Evolutionary conservation across 2,329 filamentous ascomycete species (phyloP).

Genomic region (Penicillium sp.): DNA sequence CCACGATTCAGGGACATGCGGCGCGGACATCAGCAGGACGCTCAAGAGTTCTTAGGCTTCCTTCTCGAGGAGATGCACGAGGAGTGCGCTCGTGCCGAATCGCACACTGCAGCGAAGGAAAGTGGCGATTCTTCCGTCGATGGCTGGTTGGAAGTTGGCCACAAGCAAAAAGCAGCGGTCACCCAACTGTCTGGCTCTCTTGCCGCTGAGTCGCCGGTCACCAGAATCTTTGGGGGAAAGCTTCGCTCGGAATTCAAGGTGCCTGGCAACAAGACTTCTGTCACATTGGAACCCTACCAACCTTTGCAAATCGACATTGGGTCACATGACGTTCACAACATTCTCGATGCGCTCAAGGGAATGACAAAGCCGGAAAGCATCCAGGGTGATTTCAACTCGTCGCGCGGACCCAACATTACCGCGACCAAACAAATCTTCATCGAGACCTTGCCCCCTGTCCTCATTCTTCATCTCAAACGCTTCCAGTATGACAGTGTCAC

Average conservation of each 20-base stretch:
- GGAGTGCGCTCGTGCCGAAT: slow-evolving; percentile 79
- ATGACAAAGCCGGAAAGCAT: slow-evolving; percentile 81
- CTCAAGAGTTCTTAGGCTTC: slow-evolving; percentile 94
- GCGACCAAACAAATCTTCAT: slow-evolving; percentile 96
- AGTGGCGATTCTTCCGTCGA: slow-evolving; percentile 49
- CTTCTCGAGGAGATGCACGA: slow-evolving; percentile 89
- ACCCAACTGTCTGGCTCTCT: slow-evolving; percentile 81
- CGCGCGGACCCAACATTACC: slow-evolving; percentile 70
- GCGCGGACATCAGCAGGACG: slow-evolving; percentile 94
- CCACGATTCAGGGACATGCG: slow-evolving; percentile 91
- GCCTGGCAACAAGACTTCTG: slow-evolving; percentile 81
- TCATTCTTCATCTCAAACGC: slow-evolving; percentile 93
- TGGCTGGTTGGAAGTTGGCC: slow-evolving; percentile 93
- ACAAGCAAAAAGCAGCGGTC: slow-evolving; percentile 81
- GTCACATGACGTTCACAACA: slow-evolving; percentile 80
- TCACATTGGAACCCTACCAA: slow-evolving; percentile 91
- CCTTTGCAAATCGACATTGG: slow-evolving; percentile 94
- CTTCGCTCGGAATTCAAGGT: slow-evolving; percentile 86
- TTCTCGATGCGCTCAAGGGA: slow-evolving; percentile 83
- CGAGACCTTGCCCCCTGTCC: slow-evolving; percentile 82
- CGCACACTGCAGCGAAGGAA: slow-evolving; percentile 47
- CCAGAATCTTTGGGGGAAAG: slow-evolving; percentile 90
- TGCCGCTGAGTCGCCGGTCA: slow-evolving; percentile 75
- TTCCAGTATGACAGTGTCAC: slow-evolving; percentile 91
- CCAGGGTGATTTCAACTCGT: slow-evolving; percentile 78